Percentiles rank a stretch among this genome's conserved stretches.
Evolutionary conservation across 495 filamentous ascomycete genomes (phyloP).

Genomic region (Daldinia vernicosa): DNA sequence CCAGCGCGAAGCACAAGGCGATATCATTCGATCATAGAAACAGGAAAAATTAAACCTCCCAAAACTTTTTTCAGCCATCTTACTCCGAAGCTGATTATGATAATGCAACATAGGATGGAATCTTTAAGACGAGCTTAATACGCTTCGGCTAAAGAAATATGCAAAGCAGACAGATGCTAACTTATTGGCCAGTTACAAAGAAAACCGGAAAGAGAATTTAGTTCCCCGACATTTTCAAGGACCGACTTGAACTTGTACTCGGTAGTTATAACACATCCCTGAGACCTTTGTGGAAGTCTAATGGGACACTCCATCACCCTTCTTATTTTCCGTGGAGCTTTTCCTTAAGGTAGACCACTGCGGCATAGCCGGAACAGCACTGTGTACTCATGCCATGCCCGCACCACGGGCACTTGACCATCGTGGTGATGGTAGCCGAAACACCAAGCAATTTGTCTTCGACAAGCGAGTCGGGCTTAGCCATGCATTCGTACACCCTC

Average conservation of each 20-base stretch:
- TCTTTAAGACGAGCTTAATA: constrained; percentile 7
- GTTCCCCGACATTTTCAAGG: constrained; percentile 7
- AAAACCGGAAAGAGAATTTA: constrained; percentile 16
- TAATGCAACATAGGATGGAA: constrained; percentile 18
- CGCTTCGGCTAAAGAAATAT: constrained; percentile 25
- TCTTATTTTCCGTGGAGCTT: constrained; percentile 62
- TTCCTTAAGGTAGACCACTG: constrained; percentile 73
- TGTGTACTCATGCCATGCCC: constrained; percentile 73
- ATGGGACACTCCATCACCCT: background rate
- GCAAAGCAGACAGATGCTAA: constrained; percentile 19
- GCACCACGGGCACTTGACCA: constrained; percentile 81
- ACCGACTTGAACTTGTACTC: background rate
- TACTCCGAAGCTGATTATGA: constrained; percentile 11
- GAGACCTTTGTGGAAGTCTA: background rate
- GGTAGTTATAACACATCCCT: background rate
- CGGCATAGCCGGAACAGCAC: constrained; percentile 79
- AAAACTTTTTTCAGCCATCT: constrained; percentile 20
- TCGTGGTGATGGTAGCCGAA: constrained; percentile 63
- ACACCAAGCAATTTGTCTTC: constrained; percentile 58
- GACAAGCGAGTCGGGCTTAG: constrained; percentile 66
- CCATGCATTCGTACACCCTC: constrained; percentile 77
- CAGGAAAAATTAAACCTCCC: constrained; percentile 5
- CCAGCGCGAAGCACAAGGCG: background rate
- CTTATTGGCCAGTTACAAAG: constrained; percentile 1
- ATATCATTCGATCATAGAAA: constrained; percentile 23